Conservation (phyloP, 164 flowering plant genomes). For the Malania oleifera region DNA sequence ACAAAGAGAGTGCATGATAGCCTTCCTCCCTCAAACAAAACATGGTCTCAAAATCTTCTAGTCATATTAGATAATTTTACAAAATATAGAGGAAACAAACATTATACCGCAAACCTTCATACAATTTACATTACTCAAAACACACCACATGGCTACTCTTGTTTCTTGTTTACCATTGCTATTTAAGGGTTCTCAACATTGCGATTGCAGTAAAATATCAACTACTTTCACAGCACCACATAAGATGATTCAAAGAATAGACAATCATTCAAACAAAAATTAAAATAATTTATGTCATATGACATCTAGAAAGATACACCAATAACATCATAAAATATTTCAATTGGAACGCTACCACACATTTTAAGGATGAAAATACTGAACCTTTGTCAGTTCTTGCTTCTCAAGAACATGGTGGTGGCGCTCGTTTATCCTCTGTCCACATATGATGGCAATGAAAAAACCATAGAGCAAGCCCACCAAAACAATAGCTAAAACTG, state of each 20-base stretch:
- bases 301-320: no score
- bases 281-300: no score
- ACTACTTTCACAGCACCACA: no score
- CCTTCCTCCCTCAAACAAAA: no score
- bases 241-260: background rate
- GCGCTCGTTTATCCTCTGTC: constrained; percentile 92
- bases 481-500: constrained; percentile 85
- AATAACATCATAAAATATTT: no score
- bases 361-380: constrained; percentile 2
- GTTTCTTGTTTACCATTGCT: no score
- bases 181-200: no score
- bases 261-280: background rate
- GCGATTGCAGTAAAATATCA: no score
- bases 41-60: background rate
- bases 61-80: background rate
- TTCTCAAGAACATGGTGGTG: constrained; percentile 97
- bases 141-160: no score
- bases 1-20: no score
- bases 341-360: no score
- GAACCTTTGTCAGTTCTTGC: constrained; percentile 95
- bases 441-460: constrained; percentile 96
- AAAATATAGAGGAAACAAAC: background rate
- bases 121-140: no score
- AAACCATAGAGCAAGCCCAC: constrained; percentile 98
- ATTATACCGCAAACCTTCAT: background rate